A percentile compares a stretch with the other conserved stretches of the same genome.
Conservation (phyloP, 2,329 filamentous ascomycete genomes). For the Cadophora sp. region DNA sequence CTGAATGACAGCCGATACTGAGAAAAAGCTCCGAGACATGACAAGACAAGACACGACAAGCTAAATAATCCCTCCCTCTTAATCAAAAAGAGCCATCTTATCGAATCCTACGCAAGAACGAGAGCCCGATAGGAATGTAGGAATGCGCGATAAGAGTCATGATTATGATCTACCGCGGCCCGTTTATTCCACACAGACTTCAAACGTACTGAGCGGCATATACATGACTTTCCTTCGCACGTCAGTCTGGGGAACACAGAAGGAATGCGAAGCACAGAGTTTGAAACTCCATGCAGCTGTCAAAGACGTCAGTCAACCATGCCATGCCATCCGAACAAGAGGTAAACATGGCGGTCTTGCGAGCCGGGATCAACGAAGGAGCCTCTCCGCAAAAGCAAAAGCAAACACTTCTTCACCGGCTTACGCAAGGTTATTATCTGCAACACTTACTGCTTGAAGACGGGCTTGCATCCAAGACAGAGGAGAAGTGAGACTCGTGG, state of each 20-base stretch:
- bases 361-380: background rate
- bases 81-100: background rate
- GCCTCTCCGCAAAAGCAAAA: constrained; percentile 8
- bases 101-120: background rate
- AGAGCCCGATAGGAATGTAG: background rate
- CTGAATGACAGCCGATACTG: constrained; percentile 1
- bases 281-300: constrained; percentile 5
- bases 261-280: constrained; percentile 2
- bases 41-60: constrained; percentile 8
- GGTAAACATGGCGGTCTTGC: background rate
- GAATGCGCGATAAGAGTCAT: constrained; percentile 1
- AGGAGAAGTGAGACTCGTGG: background rate
- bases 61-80: background rate
- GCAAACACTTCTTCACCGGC: background rate
- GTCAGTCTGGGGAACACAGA: background rate
- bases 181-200: constrained; percentile 26
- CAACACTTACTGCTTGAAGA: constrained; percentile 7
- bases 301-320: constrained; percentile 15
- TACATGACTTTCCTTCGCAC: background rate
- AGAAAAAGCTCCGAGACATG: constrained; percentile 8
- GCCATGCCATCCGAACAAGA: constrained; percentile 6
- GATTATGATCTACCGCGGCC: constrained; percentile 24
- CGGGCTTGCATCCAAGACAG: constrained; percentile 1
- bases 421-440: constrained; percentile 7
- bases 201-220: constrained; percentile 31